Conservation (phyloP, 2,329 filamentous ascomycete species). For the Fusarium tanahbumbuense region DNA sequence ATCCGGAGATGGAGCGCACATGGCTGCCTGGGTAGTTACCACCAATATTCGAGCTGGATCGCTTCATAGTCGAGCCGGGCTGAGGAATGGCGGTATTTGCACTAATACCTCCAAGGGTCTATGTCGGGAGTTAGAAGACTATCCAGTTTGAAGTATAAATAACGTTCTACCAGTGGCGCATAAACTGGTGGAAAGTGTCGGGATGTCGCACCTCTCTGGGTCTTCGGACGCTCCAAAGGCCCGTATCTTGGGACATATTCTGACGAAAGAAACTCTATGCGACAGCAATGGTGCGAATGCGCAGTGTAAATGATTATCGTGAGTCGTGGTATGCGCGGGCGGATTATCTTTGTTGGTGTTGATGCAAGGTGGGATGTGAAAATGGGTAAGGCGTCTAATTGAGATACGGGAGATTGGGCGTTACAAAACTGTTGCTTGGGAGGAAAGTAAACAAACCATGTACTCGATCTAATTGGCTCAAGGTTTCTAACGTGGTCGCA, state of each 20-base stretch:
- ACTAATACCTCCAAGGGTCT: constrained; percentile 89
- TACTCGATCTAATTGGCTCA: constrained; percentile 45
- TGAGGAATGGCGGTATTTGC: constrained; percentile 88
- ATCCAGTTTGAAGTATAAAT: neutral
- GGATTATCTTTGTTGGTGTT: constrained; percentile 23
- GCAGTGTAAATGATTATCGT: constrained; percentile 15
- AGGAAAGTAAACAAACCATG: constrained; percentile 58
- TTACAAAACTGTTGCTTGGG: constrained; percentile 52
- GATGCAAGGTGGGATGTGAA: constrained; percentile 38
- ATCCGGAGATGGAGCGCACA: constrained; percentile 83
- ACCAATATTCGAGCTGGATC: constrained; percentile 81
- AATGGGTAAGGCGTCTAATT: constrained; percentile 30
- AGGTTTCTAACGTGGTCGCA: neutral
- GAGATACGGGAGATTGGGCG: constrained; percentile 31
- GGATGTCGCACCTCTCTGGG: constrained; percentile 77
- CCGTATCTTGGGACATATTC: constrained; percentile 85
- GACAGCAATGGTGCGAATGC: constrained; percentile 31
- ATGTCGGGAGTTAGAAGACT: constrained; percentile 41
- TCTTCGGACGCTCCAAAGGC: constrained; percentile 90
- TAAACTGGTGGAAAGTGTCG: constrained; percentile 32
- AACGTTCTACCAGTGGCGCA: constrained; percentile 17
- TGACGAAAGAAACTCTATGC: constrained; percentile 21
- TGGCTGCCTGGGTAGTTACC: constrained; percentile 75
- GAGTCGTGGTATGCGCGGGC: neutral
- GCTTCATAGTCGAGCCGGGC: constrained; percentile 93